Evolutionary conservation across 768 basidiomycete genomes (phyloP).

Genomic region (Naganishia friedmannii): DNA sequence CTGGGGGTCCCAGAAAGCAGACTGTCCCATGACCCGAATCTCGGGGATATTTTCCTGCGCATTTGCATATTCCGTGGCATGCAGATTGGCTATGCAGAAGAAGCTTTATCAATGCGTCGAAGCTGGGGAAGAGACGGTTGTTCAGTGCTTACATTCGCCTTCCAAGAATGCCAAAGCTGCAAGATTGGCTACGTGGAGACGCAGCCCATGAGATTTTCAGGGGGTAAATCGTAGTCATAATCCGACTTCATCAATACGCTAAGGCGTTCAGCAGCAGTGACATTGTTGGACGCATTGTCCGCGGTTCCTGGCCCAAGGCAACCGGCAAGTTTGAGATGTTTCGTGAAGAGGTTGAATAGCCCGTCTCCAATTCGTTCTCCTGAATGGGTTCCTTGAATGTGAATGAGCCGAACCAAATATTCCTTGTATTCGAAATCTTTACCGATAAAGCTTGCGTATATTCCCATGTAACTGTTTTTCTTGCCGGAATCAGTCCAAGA

Average conservation of each 20-base stretch:
- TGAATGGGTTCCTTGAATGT: neutral
- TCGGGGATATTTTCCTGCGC: neutral
- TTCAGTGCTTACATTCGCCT: neutral
- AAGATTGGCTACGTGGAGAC: neutral
- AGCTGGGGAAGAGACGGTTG: neutral
- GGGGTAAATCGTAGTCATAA: neutral
- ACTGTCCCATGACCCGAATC: neutral
- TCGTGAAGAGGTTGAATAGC: neutral
- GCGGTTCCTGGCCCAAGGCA: neutral
- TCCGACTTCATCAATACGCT: neutral
- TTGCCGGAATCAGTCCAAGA: constrained; percentile 1
- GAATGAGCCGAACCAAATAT: neutral
- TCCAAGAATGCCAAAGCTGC: neutral
- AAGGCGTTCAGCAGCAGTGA: neutral
- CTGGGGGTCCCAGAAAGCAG: neutral
- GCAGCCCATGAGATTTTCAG: neutral
- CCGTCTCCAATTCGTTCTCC: neutral
- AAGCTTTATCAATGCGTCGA: neutral
- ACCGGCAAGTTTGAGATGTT: neutral
- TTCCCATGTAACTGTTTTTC: constrained; percentile 9
- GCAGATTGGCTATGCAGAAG: neutral
- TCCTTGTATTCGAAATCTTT: neutral
- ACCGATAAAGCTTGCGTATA: neutral
- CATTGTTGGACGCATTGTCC: constrained; percentile 2
- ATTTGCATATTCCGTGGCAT: neutral